Base-by-base conservation (phyloP, 495 filamentous ascomycete genomes). In the Staphylotrichum tortipilum region DNA sequence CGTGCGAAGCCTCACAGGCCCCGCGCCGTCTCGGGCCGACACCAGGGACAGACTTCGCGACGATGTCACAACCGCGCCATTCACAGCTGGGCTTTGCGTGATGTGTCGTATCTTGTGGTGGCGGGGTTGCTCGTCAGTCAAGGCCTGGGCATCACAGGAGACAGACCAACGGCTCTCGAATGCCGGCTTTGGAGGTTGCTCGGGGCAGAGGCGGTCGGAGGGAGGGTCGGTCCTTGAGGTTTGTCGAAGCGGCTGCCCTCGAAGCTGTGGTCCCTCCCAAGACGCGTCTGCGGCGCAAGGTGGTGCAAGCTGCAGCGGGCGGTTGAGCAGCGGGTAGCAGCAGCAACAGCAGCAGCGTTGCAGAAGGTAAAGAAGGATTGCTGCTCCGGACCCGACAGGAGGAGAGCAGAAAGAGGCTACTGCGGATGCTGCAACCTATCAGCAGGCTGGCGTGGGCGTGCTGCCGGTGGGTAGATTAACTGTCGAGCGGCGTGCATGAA, bases 21-120 rank as follows among this genome's bases (percentile, higher is more conserved):
- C 22, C 44, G 45, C 35, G 36, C 42, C 50, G 44, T 52, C 53
- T 54, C 51, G 10, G 59, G 21, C 52, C 56, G 24, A 52, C 59
- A 57, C 58, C 63, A 56, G 37, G 58, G 50, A 57, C 46, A 53
- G 30, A 36, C 45, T 38, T 41, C 54, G 42, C 22, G 12, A 24
- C 11, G 10, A 48, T 11, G 50, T 60, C 57, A 59, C 61, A n/a
- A n/a, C n/a, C 49, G 53, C 37, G 37, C 64, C 64, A 65, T 64
- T 31, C 63, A 62, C 61, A 57, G 19, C 21, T 30, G 26, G 38
- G 17, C 18, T 9, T 33, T 23, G 29, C 47, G 11, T 17, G n/a
- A n/a, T n/a, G n/a, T n/a, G n/a, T n/a, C n/a, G n/a, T n/a, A n/a
- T n/a, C n/a, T n/a, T n/a, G n/a, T n/a, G 7, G 40, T 51, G 22